These are phyloP conservation scores for Allomyces macrogynus DNA, from an alignment of 192 early-diverging fungal species.

Conservation along the genomic window DNA sequence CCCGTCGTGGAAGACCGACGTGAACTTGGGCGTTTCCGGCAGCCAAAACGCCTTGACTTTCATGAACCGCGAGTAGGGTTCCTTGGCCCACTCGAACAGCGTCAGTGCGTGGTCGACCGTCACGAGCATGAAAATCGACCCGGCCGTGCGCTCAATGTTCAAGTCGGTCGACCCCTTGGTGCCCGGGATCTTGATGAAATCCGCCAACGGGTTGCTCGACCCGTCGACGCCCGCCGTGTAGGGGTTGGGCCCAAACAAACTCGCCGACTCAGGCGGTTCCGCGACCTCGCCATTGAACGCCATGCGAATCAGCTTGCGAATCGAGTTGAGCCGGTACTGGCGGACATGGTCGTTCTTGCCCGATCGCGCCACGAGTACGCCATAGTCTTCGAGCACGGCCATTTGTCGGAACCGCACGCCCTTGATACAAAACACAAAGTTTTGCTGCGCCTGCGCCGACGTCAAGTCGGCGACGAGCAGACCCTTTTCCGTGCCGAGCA, in stretches of 20 bases:
- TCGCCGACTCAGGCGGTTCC: conserved; percentile 19
- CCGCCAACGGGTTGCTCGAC: conserved; percentile 3
- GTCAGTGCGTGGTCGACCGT: conserved; percentile 24
- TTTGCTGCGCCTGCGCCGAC: conserved; percentile 11
- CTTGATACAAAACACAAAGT: conserved; percentile 23
- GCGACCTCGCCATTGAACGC: conserved; percentile 1
- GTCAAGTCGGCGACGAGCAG: conserved; percentile 29
- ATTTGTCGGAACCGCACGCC: conserved; percentile 37
- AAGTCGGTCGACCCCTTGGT: conserved; percentile 30
- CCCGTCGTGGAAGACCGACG: conserved; percentile 34
- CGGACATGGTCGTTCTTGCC: conserved; percentile 38
- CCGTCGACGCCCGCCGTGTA: conserved; percentile 1
- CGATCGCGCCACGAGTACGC: conserved; percentile 28
- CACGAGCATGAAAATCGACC: conserved; percentile 28
- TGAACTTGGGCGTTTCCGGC: conserved; percentile 34
- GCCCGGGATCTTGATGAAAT: conserved; percentile 38
- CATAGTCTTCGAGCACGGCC: conserved; percentile 29
- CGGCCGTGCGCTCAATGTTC: conserved; percentile 28
- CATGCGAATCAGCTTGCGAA: conserved; percentile 27
- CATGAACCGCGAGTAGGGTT: conserved; percentile 43
- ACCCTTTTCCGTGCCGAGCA: conserved; percentile 29
- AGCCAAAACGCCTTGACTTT: conserved; percentile 45
- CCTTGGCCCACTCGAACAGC: conserved; percentile 43
- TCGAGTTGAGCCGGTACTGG: conserved; percentile 29
- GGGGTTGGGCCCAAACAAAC: conserved; percentile 16